A percentile compares a stretch with the other conserved stretches of the same genome.
These are phyloP conservation scores for Termitomyces eurrhizus DNA, from an alignment of 768 basidiomycete species.

Conservation along the genomic window DNA sequence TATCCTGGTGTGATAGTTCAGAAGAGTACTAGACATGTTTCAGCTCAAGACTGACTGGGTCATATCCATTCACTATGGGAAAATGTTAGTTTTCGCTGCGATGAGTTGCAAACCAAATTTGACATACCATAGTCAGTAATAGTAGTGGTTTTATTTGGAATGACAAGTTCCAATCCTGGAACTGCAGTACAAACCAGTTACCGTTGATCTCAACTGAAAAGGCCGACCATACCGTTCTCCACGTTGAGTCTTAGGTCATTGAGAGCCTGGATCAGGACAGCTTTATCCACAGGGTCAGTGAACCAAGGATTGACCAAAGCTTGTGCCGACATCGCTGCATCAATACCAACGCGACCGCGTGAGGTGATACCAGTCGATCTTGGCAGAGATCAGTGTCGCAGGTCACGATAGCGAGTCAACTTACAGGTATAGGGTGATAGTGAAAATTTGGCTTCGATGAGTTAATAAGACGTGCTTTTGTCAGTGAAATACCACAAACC, in stretches of 20 bases:
- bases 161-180: constrained; percentile 49
- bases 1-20: constrained; percentile 19
- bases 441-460: constrained; percentile 44
- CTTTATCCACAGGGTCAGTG: constrained; percentile 52
- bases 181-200: constrained; percentile 29
- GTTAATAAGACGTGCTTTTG: not conserved
- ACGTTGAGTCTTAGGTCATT: constrained; percentile 43
- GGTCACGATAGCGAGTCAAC: constrained; percentile 10
- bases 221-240: constrained; percentile 31
- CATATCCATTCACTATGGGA: constrained; percentile 35
- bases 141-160: constrained; percentile 56
- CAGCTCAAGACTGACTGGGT: constrained; percentile 14
- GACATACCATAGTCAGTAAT: constrained; percentile 47
- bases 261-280: constrained; percentile 44
- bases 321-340: constrained; percentile 43
- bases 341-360: constrained; percentile 58
- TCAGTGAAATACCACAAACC: constrained; percentile 14
- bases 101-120: not conserved
- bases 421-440: constrained; percentile 59
- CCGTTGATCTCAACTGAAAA: not conserved
- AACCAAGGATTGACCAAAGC: constrained; percentile 57
- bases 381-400: constrained; percentile 4
- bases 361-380: constrained; percentile 61
- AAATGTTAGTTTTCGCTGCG: constrained; percentile 4
- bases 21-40: not conserved